These are phyloP conservation scores for Phytophthora pistaciae DNA, from an alignment of 352 stramenopile species.

Conservation along the genomic window DNA sequence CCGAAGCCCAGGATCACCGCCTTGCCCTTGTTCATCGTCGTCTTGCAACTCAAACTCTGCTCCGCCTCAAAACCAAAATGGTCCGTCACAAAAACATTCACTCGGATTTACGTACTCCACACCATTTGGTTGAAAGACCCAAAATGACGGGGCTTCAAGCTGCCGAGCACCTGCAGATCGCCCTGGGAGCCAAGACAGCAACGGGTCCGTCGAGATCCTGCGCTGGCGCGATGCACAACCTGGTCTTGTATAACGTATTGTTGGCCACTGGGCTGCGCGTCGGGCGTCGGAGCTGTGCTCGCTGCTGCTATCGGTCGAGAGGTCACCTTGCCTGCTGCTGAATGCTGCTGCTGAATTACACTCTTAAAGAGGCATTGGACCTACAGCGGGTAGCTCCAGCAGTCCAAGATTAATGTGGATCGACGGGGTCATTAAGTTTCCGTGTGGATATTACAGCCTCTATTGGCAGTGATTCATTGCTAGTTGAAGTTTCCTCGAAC, in stretches of 20 bases:
- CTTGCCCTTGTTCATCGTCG: slow-evolving; percentile 41
- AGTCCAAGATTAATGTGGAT: too few relatives aligned
- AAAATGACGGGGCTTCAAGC: slow-evolving; percentile 5
- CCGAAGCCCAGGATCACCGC: slow-evolving; percentile 45
- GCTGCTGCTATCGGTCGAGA: slow-evolving; percentile 30
- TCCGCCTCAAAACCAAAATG: slow-evolving; percentile 1
- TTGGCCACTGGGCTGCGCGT: too few relatives aligned
- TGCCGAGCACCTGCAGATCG: too few relatives aligned
- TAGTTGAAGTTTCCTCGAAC: slow-evolving; percentile 21
- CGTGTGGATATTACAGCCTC: slow-evolving; percentile 8
- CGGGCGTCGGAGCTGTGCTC: neutral
- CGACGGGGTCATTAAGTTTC: neutral
- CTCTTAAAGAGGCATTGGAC: too few relatives aligned
- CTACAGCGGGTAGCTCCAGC: too few relatives aligned
- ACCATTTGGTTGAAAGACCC: neutral
- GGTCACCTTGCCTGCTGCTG: slow-evolving; percentile 50
- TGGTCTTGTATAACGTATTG: too few relatives aligned
- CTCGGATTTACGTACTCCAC: neutral
- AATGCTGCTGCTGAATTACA: too few relatives aligned
- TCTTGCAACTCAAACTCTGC: neutral
- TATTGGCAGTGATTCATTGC: neutral
- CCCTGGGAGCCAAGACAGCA: too few relatives aligned
- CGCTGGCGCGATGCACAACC: too few relatives aligned
- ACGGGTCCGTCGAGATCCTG: too few relatives aligned
- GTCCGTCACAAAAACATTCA: slow-evolving; percentile 11